phyloP scores from a whole-genome alignment of 352 stramenopile genomes.

The Phytopythium boreale region DNA sequence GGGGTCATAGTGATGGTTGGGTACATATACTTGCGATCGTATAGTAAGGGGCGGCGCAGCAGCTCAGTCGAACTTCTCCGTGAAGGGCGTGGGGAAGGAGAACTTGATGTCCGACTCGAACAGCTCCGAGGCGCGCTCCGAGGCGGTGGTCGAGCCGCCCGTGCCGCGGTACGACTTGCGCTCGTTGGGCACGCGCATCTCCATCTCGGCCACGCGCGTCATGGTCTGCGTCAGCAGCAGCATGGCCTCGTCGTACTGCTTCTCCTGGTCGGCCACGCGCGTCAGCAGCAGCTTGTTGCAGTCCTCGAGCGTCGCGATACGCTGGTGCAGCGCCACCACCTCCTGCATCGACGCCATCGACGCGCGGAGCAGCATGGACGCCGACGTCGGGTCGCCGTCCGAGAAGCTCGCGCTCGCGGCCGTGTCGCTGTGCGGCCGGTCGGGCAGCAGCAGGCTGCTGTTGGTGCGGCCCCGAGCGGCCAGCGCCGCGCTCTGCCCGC shows the following conservation, averaged over 20 bases:
- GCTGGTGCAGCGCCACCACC: conserved; percentile 46
- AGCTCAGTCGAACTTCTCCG: conserved; percentile 57
- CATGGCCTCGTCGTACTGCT: conserved; percentile 86
- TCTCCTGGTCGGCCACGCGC: conserved; percentile 71
- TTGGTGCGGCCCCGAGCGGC: conserved; percentile 14
- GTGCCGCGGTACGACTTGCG: conserved; percentile 43
- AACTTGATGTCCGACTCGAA: conserved; percentile 41
- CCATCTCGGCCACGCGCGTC: conserved; percentile 81
- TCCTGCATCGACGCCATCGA: conserved; percentile 31
- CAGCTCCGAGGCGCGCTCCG: conserved; percentile 40
- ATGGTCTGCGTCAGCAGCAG: conserved; percentile 83
- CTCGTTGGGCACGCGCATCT: conserved; percentile 60
- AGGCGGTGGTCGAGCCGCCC: conserved; percentile 43
- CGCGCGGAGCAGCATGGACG: not conserved
- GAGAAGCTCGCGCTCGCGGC: conserved; percentile 38
- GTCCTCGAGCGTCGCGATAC: conserved; percentile 58
- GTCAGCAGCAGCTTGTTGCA: conserved; percentile 73
- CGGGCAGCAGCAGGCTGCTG: conserved; percentile 17
- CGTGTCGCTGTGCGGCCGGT: conserved; percentile 46
- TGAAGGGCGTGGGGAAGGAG: conserved; percentile 53
- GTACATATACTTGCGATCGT: conserved; percentile 1
- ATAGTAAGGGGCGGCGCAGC: not conserved
- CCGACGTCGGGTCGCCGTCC: conserved; percentile 36
- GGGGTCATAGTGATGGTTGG: not conserved
- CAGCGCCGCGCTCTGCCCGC: conserved; percentile 9